Evolutionary conservation across 768 basidiomycete genomes (phyloP).

Genomic region (Pulveroboletus ravenelii): DNA sequence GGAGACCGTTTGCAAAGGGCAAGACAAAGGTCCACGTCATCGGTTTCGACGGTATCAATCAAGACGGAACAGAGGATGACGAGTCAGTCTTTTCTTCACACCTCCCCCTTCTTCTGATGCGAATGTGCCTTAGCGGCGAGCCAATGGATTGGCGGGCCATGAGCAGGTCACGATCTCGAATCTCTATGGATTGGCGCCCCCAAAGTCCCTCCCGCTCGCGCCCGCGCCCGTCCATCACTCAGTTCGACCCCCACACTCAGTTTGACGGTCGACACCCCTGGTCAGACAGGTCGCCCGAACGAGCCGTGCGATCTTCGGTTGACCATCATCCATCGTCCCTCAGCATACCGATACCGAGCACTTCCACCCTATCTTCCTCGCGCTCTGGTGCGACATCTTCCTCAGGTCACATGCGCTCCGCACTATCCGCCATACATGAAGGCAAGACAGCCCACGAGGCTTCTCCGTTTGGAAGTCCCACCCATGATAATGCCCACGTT

Average conservation of each 20-base stretch:
- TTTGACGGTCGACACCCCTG: constrained; percentile 46
- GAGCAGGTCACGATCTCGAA: constrained; percentile 85
- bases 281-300: constrained; percentile 33
- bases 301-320: constrained; percentile 18
- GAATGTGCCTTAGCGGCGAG: constrained; percentile 37
- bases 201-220: constrained; percentile 74
- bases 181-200: constrained; percentile 89
- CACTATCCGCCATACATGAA: constrained; percentile 47
- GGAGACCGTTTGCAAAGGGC: constrained; percentile 75
- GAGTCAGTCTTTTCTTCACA: constrained; percentile 51
- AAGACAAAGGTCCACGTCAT: constrained; percentile 74
- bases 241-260: constrained; percentile 43
- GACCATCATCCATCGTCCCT: constrained; percentile 23
- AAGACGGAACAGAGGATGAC: constrained; percentile 65
- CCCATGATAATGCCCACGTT: constrained; percentile 25
- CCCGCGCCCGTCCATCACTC: constrained; percentile 51
- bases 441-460: constrained; percentile 34
- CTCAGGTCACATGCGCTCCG: constrained; percentile 34
- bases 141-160: constrained; percentile 93
- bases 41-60: constrained; percentile 74
- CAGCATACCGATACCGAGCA: constrained; percentile 37
- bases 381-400: constrained; percentile 46
- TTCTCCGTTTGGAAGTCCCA: constrained; percentile 36
- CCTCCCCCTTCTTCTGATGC: constrained; percentile 22
- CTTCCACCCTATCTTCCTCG: constrained; percentile 41